A percentile compares a stretch with the other conserved stretches of the same genome.
Evolutionary conservation across 1,284 basidiomycete genomes (phyloP).

Genomic region (Boletellus deceptivus): DNA sequence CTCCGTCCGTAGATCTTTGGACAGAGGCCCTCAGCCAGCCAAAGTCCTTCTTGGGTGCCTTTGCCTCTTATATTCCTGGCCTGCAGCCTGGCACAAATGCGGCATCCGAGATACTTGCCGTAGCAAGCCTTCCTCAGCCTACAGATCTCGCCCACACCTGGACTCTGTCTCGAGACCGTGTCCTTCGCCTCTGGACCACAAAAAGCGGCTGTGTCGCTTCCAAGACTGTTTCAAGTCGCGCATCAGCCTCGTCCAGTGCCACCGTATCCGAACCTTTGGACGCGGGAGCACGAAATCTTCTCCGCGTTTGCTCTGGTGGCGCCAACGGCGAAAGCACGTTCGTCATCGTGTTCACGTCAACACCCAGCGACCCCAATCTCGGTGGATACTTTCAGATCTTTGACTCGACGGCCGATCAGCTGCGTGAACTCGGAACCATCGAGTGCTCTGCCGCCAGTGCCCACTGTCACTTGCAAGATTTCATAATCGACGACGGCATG

Average conservation of each 20-base stretch:
- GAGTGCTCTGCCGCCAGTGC: slow-evolving; percentile 57
- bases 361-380: slow-evolving; percentile 54
- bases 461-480: slow-evolving; percentile 75
- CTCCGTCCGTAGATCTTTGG: slow-evolving; percentile 56
- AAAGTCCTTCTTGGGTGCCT: slow-evolving; percentile 58
- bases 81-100: slow-evolving; percentile 45
- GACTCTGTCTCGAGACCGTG: slow-evolving; percentile 86
- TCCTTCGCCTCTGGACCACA: slow-evolving; percentile 79
- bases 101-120: slow-evolving; percentile 60
- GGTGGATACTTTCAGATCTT: slow-evolving; percentile 73
- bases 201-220: slow-evolving; percentile 67
- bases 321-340: slow-evolving; percentile 47
- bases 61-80: slow-evolving; percentile 64
- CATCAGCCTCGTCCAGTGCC: slow-evolving; percentile 23
- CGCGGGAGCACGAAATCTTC: slow-evolving; percentile 55
- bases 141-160: slow-evolving; percentile 73
- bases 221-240: slow-evolving; percentile 44
- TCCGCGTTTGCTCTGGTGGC: slow-evolving; percentile 52
- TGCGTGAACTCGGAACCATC: slow-evolving; percentile 55
- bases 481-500: slow-evolving; percentile 50
- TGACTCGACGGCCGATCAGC: slow-evolving; percentile 50
- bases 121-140: slow-evolving; percentile 67
- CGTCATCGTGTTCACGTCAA: slow-evolving; percentile 63
- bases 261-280: slow-evolving; percentile 51
- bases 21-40: slow-evolving; percentile 61